Conservation (phyloP, 192 early-diverging fungal genomes). For the Mortierella alpina region DNA sequence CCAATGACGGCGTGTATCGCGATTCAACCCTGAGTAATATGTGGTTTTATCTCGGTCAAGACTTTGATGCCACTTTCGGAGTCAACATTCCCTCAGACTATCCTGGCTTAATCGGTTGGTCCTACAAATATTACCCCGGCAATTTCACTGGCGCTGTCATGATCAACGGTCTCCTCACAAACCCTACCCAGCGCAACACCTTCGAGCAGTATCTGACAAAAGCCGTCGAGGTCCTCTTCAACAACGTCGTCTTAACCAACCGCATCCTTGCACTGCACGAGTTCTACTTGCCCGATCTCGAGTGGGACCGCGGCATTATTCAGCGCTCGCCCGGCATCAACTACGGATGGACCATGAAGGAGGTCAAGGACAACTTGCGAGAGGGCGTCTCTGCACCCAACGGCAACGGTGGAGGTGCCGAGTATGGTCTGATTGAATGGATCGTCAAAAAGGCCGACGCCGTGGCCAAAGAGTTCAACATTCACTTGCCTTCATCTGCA, state of each 20-base stretch:
- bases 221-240: constrained; percentile 56
- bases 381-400: constrained; percentile 22
- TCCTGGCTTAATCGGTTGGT: constrained; percentile 24
- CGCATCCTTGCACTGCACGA: constrained; percentile 53
- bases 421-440: constrained; percentile 58
- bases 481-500: background rate
- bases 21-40: constrained; percentile 50
- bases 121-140: constrained; percentile 50
- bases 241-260: constrained; percentile 56
- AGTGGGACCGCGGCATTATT: constrained; percentile 58
- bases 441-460: constrained; percentile 43
- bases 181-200: constrained; percentile 29
- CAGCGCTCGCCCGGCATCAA: constrained; percentile 60
- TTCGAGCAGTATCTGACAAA: constrained; percentile 59
- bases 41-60: constrained; percentile 59
- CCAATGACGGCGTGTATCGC: constrained; percentile 59
- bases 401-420: constrained; percentile 44
- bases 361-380: constrained; percentile 46
- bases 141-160: constrained; percentile 48
- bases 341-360: constrained; percentile 54
- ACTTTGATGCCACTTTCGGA: constrained; percentile 64
- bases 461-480: constrained; percentile 46
- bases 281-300: constrained; percentile 55
- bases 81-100: constrained; percentile 47
- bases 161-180: constrained; percentile 60